phyloP scores from a whole-genome alignment of 1,284 basidiomycete genomes.

The Ganoderma multipileum region DNA sequence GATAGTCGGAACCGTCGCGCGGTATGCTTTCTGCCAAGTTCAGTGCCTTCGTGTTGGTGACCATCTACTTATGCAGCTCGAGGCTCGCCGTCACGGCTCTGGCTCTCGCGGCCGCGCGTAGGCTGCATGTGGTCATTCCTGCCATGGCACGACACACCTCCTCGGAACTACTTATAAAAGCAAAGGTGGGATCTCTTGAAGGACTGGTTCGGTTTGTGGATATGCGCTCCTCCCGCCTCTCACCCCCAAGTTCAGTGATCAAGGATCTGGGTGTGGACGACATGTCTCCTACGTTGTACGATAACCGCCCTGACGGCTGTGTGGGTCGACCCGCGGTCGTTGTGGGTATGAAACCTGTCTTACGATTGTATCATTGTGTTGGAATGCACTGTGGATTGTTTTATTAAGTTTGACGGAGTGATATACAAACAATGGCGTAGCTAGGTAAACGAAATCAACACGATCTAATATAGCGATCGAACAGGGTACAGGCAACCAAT shows the following conservation, averaged over 20 bases:
- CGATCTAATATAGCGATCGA: not conserved
- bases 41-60: not conserved
- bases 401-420: not conserved
- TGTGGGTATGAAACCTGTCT: not conserved
- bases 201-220: not conserved
- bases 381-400: not conserved
- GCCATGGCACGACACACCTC: constrained; percentile 5
- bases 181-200: not conserved
- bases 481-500: not conserved
- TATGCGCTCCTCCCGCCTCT: not conserved
- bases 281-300: constrained; percentile 6
- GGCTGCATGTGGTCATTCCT: not conserved
- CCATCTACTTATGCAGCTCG: constrained; percentile 1
- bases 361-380: not conserved
- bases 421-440: not conserved
- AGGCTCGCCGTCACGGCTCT: constrained; percentile 21
- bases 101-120: constrained; percentile 23
- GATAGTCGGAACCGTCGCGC: constrained; percentile 16
- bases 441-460: not conserved
- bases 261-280: not conserved
- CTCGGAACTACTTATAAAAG: constrained; percentile 5
- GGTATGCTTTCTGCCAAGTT: not conserved
- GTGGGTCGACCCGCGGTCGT: not conserved
- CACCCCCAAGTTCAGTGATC: not conserved
- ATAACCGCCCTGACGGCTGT: not conserved